These are phyloP conservation scores for Crotalaria pallida DNA, from an alignment of 306 rosid species.

Conservation along the genomic window DNA sequence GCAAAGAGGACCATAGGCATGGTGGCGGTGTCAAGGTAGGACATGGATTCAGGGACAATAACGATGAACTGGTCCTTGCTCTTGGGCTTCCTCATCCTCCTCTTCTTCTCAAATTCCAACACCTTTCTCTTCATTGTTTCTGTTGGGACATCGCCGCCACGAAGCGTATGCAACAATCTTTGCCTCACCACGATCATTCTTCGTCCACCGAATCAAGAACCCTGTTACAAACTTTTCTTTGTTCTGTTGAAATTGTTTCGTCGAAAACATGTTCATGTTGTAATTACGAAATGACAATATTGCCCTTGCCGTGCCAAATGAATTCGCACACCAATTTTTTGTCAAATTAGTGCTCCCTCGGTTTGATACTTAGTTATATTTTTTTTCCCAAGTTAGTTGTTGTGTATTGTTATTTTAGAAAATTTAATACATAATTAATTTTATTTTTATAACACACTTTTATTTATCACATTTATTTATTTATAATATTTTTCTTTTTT, in stretches of 20 bases:
- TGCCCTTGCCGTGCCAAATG: no score
- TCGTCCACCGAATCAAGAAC: neutral
- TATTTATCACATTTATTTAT: no score
- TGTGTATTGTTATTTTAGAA: no score
- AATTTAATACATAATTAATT: no score
- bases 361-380: no score
- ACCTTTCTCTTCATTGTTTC: conserved; percentile 29
- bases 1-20: conserved; percentile 66
- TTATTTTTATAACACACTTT: no score
- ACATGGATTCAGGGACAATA: conserved; percentile 49
- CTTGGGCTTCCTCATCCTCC: conserved; percentile 24
- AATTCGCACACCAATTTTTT: no score
- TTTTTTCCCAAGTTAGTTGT: no score
- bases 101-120: conserved; percentile 41
- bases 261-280: neutral
- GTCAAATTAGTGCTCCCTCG: no score
- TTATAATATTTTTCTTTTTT: no score
- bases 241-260: no score
- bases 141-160: neutral
- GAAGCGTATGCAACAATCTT: conserved; percentile 27
- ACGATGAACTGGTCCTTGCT: conserved; percentile 55
- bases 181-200: conserved; percentile 17
- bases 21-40: conserved; percentile 76
- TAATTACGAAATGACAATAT: neutral
- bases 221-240: neutral